phyloP scores from a whole-genome alignment of 2,329 filamentous ascomycete species.

The Phialophora chinensis region DNA sequence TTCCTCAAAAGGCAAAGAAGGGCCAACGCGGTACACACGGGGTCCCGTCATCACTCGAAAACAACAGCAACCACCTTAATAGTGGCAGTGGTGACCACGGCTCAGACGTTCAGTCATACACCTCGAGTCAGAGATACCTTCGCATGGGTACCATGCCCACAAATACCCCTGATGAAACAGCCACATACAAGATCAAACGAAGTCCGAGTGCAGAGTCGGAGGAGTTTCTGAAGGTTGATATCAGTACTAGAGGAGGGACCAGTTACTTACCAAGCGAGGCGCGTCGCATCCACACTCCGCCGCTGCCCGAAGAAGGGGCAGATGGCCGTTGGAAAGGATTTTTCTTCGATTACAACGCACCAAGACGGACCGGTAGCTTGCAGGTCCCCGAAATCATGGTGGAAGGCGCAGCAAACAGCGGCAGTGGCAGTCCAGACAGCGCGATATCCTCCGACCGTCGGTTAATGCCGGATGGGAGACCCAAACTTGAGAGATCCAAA shows the following conservation, averaged over 20 bases:
- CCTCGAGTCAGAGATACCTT: constrained; percentile 35
- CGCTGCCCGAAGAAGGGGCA: constrained; percentile 34
- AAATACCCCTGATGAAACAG: constrained; percentile 38
- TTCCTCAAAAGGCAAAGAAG: constrained; percentile 8
- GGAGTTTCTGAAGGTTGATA: constrained; percentile 40
- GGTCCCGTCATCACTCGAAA: constrained; percentile 11
- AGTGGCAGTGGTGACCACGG: constrained; percentile 17
- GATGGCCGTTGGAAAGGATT: constrained; percentile 35
- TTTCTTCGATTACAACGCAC: constrained; percentile 40
- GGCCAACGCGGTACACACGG: constrained; percentile 16
- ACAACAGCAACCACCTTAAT: constrained; percentile 1
- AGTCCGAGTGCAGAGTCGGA: constrained; percentile 39
- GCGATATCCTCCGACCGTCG: background rate
- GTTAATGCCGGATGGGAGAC: constrained; percentile 2
- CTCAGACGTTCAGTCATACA: constrained; percentile 29
- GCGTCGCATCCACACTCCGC: constrained; percentile 40
- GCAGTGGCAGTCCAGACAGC: constrained; percentile 9
- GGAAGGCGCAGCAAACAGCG: constrained; percentile 9
- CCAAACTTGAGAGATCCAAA: constrained; percentile 18
- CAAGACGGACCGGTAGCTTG: constrained; percentile 11
- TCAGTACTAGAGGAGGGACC: constrained; percentile 39
- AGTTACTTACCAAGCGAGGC: constrained; percentile 41
- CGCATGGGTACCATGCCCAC: constrained; percentile 34
- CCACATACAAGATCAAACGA: constrained; percentile 40
- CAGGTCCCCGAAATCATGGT: background rate